These are phyloP conservation scores for Plasmodium cynomolgi DNA, from an alignment of 169 alveolate genomes.

Conservation along the genomic window DNA sequence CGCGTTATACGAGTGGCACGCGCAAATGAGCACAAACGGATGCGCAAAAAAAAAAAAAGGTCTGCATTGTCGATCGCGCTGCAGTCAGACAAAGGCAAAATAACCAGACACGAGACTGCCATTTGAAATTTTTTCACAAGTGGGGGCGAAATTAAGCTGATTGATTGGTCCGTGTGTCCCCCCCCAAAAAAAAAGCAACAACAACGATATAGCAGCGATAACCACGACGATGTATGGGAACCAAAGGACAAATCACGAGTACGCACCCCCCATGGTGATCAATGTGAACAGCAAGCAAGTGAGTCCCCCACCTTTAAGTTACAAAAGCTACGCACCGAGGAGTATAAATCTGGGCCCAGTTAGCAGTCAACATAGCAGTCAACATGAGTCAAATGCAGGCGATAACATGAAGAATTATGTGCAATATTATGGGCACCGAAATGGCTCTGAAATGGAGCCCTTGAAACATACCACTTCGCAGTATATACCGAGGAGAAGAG, in stretches of 20 bases:
- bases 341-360: neutral
- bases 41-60: neutral
- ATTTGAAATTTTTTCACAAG: neutral
- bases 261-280: slow-evolving; percentile 40
- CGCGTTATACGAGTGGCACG: neutral
- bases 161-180: neutral
- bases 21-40: neutral
- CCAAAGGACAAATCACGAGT: slow-evolving; percentile 30
- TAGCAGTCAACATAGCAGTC: slow-evolving; percentile 31
- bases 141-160: neutral
- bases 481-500: slow-evolving; percentile 18
- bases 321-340: neutral
- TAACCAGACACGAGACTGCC: neutral
- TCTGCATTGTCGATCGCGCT: neutral
- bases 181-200: neutral
- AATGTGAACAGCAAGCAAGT: slow-evolving; percentile 21
- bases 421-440: neutral
- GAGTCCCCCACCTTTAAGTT: slow-evolving; percentile 5
- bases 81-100: neutral
- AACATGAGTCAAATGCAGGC: neutral
- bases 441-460: neutral
- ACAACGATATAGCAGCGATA: neutral
- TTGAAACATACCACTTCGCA: slow-evolving; percentile 47
- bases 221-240: slow-evolving; percentile 4
- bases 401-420: slow-evolving; percentile 4